These are phyloP conservation scores for Fraxinus sp. DNA, from an alignment of 305 asterid species.

Conservation along the genomic window DNA sequence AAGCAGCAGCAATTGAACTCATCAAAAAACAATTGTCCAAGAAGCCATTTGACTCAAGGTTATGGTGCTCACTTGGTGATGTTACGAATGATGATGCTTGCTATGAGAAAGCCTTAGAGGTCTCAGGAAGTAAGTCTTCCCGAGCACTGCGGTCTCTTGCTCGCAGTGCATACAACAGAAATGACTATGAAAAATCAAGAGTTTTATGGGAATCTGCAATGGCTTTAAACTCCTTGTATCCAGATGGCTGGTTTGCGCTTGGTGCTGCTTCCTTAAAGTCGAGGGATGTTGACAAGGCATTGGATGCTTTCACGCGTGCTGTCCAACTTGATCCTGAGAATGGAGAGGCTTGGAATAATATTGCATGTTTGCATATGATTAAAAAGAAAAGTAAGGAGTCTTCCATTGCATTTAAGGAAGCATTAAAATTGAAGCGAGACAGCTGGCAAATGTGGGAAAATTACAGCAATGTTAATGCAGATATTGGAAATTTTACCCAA, in stretches of 20 bases:
- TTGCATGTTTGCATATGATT: constrained; percentile 86
- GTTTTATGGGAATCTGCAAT: constrained; percentile 86
- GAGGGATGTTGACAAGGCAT: constrained; percentile 73
- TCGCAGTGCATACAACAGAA: constrained; percentile 82
- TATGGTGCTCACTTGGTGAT: constrained; percentile 98
- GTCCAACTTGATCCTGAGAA: constrained; percentile 96
- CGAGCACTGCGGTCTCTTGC: constrained; percentile 91
- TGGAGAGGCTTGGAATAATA: constrained; percentile 98
- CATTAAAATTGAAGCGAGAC: constrained; percentile 77
- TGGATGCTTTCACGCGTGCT: constrained; percentile 86
- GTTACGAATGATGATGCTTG: constrained; percentile 68
- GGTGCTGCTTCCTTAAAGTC: constrained; percentile 95
- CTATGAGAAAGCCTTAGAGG: constrained; percentile 84
- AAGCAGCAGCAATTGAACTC: constrained; percentile 91
- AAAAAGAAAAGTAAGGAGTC: constrained; percentile 80
- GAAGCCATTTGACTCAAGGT: constrained; percentile 73
- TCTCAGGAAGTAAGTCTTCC: constrained; percentile 73
- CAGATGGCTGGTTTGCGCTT: constrained; percentile 97
- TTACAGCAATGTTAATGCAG: constrained; percentile 84
- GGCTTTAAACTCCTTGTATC: constrained; percentile 80
- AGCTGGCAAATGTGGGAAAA: constrained; percentile 99
- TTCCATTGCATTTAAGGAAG: constrained; percentile 92
- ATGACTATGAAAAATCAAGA: constrained; percentile 76
- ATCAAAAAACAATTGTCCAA: constrained; percentile 57
- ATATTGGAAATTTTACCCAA: constrained; percentile 69